Evolutionary conservation across 257 asterid genomes (phyloP).

Genomic region (Cinchona pubescens): DNA sequence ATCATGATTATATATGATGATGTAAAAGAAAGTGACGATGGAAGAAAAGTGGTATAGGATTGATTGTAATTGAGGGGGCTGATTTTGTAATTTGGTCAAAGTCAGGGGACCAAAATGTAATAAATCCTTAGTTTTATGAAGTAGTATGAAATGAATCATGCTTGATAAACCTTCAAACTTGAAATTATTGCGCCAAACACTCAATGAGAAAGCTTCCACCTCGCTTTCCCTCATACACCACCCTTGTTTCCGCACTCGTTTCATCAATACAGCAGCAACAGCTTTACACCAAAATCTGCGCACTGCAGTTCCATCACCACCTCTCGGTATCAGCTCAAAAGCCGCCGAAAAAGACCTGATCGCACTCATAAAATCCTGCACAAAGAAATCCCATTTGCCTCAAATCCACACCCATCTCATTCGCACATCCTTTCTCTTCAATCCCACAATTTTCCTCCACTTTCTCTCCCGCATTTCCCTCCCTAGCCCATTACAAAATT

Average conservation of each 20-base stretch:
- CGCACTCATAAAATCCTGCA: constrained; percentile 55
- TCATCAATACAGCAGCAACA: background rate
- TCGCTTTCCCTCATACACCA: background rate
- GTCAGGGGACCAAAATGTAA: too few species aligned
- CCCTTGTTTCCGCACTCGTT: background rate
- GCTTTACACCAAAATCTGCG: background rate
- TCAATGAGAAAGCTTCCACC: constrained; percentile 7
- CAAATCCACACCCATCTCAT: constrained; percentile 68
- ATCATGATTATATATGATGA: too few species aligned
- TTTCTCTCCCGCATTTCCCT: constrained; percentile 57
- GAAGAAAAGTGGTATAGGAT: too few species aligned
- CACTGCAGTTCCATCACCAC: background rate
- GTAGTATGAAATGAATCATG: too few species aligned
- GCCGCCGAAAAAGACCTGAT: constrained; percentile 26
- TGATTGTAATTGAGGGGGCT: too few species aligned
- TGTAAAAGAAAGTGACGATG: too few species aligned
- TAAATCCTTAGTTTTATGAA: too few species aligned
- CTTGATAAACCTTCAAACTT: too few species aligned
- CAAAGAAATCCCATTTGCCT: constrained; percentile 44
- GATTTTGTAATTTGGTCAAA: too few species aligned
- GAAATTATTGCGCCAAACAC: background rate
- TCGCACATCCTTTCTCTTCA: constrained; percentile 42
- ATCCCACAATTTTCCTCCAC: constrained; percentile 48
- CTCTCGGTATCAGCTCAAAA: background rate
- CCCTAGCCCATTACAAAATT: constrained; percentile 45